These are phyloP conservation scores for Starmera caribaea DNA, from an alignment of 805 yeast genomes.

Conservation along the genomic window DNA sequence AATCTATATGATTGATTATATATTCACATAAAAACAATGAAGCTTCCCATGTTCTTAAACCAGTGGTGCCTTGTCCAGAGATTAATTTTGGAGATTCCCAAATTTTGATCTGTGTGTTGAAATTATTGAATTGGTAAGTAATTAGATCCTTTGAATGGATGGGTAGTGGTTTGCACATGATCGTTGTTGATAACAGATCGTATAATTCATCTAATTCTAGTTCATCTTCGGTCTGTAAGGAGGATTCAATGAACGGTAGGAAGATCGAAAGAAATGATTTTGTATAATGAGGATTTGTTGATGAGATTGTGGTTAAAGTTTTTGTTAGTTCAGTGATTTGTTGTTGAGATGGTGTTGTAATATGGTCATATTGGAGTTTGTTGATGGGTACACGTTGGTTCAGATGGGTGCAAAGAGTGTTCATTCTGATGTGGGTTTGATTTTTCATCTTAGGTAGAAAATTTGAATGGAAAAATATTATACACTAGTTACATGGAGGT, in stretches of 20 bases:
- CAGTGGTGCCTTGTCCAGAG: slow-evolving; percentile 78
- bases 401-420: slow-evolving; percentile 4
- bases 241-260: slow-evolving; percentile 3
- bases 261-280: slow-evolving; percentile 33
- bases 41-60: slow-evolving; percentile 92
- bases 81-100: slow-evolving; percentile 56
- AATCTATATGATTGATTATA: slow-evolving; percentile 18
- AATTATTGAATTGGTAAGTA: slow-evolving; percentile 17
- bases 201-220: slow-evolving; percentile 30
- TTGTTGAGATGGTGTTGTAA: neutral
- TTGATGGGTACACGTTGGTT: slow-evolving; percentile 15
- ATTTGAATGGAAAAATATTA: no score
- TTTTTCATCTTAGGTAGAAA: no score
- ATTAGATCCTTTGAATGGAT: slow-evolving; percentile 22
- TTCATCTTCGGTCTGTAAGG: slow-evolving; percentile 4
- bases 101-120: slow-evolving; percentile 21
- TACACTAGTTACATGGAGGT: no score
- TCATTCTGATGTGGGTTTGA: slow-evolving; percentile 4
- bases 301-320: slow-evolving; percentile 12
- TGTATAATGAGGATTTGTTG: slow-evolving; percentile 42
- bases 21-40: slow-evolving; percentile 56
- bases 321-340: slow-evolving; percentile 7
- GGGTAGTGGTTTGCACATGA: slow-evolving; percentile 16
- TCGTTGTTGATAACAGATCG: slow-evolving; percentile 21
- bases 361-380: neutral